Percentiles rank a stretch among this genome's conserved stretches.
Conservation (phyloP, 441 rosid genomes). For the Syzygium malaccense region DNA sequence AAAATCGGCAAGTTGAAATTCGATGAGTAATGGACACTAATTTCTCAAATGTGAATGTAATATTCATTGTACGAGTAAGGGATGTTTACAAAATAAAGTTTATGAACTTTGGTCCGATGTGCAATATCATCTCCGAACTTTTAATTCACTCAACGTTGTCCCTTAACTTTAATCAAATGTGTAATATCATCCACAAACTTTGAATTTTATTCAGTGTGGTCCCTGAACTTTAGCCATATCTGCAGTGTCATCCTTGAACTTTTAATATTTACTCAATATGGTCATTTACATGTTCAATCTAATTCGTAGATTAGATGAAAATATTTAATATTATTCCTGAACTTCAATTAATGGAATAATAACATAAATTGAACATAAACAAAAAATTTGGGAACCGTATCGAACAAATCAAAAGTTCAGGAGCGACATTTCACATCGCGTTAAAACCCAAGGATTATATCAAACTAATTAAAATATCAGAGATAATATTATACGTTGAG, state of each 20-base stretch:
- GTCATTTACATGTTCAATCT: neutral
- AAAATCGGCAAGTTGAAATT: too few relatives aligned
- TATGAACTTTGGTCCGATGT: fast-evolving
- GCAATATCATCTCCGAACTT: neutral
- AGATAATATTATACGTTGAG: neutral
- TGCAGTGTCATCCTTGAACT: fast-evolving
- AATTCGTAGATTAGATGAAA: fast-evolving
- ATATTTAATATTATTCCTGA: fast-evolving
- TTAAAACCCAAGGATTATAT: fast-evolving
- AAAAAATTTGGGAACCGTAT: fast-evolving
- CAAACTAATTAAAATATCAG: neutral
- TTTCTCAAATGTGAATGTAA: neutral
- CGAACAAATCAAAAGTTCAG: fast-evolving
- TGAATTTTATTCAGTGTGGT: neutral
- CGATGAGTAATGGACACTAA: too few relatives aligned
- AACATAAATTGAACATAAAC: neutral
- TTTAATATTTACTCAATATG: fast-evolving
- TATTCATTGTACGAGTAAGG: neutral
- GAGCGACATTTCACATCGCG: fast-evolving
- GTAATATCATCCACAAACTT: fast-evolving
- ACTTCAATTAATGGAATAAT: fast-evolving
- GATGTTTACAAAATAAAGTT: neutral
- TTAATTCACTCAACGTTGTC: fast-evolving
- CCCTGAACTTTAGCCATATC: neutral
- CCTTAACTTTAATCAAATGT: fast-evolving